phyloP scores from a whole-genome alignment of 2,329 filamentous ascomycete species.

The Pestalotiopsis fici region DNA sequence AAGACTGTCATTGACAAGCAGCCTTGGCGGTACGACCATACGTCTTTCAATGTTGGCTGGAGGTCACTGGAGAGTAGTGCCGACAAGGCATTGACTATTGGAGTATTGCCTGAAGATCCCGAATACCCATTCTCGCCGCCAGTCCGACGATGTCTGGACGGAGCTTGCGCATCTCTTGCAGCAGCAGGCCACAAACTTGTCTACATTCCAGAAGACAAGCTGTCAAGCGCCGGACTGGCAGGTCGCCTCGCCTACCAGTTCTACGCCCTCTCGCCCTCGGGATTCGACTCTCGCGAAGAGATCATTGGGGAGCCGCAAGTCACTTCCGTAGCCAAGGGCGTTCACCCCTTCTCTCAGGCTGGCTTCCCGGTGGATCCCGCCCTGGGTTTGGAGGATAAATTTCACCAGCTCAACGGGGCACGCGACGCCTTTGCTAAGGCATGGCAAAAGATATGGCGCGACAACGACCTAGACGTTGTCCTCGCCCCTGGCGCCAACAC shows the following conservation, averaged over 20 bases:
- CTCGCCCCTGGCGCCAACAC: conserved; percentile 49
- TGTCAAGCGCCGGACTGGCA: conserved; percentile 25
- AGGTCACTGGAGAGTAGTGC: conserved; percentile 21
- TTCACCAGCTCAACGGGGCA: conserved; percentile 42
- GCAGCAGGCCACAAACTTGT: conserved; percentile 46
- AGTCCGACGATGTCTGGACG: conserved; percentile 43
- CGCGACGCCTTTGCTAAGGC: conserved; percentile 31
- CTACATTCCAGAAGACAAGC: conserved; percentile 27
- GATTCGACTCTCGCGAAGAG: conserved; percentile 32
- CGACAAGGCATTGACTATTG: conserved; percentile 40
- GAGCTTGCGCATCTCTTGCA: conserved; percentile 37
- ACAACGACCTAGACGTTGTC: conserved; percentile 49
- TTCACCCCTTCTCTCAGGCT: conserved; percentile 18
- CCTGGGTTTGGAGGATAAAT: conserved; percentile 33
- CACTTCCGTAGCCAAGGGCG: conserved; percentile 31
- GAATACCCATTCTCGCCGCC: conserved; percentile 52
- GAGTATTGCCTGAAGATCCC: conserved; percentile 47
- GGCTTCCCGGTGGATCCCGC: conserved; percentile 28
- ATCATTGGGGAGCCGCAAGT: conserved; percentile 43
- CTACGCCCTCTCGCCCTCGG: conserved; percentile 33
- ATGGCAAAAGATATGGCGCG: conserved; percentile 42
- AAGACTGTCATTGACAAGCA: conserved; percentile 36
- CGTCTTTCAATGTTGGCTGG: conserved; percentile 47
- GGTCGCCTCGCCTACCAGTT: conserved; percentile 39
- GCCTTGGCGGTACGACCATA: conserved; percentile 46